Evolutionary conservation across 345 rosid genomes (phyloP).

Genomic region (Linum usitatissimum): DNA sequence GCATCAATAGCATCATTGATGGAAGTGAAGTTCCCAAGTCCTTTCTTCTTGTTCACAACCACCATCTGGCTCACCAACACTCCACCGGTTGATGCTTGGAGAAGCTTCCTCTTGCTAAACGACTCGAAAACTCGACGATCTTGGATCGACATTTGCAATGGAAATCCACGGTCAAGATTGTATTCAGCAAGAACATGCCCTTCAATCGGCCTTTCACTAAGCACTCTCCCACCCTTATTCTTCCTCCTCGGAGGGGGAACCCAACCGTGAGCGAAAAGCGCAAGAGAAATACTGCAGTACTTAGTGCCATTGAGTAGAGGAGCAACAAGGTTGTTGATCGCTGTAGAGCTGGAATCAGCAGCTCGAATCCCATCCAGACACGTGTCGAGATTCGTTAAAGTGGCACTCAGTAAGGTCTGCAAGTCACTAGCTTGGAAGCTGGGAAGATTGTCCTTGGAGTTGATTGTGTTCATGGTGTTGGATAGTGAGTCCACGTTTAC

Average conservation of each 20-base stretch:
- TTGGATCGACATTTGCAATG: slow-evolving; percentile 4
- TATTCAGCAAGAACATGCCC: not conserved
- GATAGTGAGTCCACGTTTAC: slow-evolving; percentile 22
- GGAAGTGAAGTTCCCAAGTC: slow-evolving; percentile 27
- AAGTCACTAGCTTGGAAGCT: slow-evolving; percentile 14
- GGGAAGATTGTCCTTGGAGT: slow-evolving; percentile 3
- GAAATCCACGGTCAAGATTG: not conserved
- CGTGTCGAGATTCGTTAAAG: slow-evolving; percentile 29
- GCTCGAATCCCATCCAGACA: slow-evolving; percentile 27
- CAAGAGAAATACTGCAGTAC: slow-evolving; percentile 21
- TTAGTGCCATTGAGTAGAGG: slow-evolving; percentile 16
- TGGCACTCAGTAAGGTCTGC: slow-evolving; percentile 29
- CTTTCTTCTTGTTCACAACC: slow-evolving; percentile 31
- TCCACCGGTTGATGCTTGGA: not conserved
- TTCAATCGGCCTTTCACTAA: slow-evolving; percentile 3
- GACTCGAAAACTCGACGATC: not conserved
- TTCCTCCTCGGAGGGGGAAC: not conserved
- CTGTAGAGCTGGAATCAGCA: slow-evolving; percentile 6
- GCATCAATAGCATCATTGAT: slow-evolving; percentile 39
- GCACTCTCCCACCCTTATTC: slow-evolving; percentile 8
- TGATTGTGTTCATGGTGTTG: slow-evolving; percentile 9
- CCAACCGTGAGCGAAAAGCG: slow-evolving; percentile 24
- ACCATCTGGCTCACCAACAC: slow-evolving; percentile 15
- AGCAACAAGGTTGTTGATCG: slow-evolving; percentile 7
- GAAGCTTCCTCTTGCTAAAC: not conserved